Conservation (phyloP, 2,329 filamentous ascomycete species). For the Dactylonectria macrodidyma region DNA sequence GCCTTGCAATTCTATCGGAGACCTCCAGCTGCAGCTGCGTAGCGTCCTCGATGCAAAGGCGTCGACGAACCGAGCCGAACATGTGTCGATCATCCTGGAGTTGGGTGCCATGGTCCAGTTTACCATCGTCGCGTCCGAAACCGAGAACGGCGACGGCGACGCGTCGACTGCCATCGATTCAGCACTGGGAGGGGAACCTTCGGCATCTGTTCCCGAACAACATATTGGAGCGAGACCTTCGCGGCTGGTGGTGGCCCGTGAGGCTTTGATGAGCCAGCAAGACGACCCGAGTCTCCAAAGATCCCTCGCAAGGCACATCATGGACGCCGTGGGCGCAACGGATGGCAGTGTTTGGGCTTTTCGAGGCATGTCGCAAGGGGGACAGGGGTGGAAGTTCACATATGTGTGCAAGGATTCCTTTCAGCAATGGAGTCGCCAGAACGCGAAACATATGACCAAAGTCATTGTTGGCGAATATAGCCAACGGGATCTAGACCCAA, state of each 20-base stretch:
- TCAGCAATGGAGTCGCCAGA: conserved; percentile 65
- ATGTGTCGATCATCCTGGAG: conserved; percentile 63
- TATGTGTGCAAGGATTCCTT: conserved; percentile 69
- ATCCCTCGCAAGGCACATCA: conserved; percentile 65
- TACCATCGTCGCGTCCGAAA: conserved; percentile 55
- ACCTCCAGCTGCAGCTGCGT: conserved; percentile 63
- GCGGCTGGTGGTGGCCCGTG: conserved; percentile 60
- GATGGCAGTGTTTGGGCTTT: conserved; percentile 67
- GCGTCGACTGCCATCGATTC: conserved; percentile 53
- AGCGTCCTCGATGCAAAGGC: conserved; percentile 58
- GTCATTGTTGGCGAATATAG: conserved; percentile 65
- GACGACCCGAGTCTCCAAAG: conserved; percentile 65
- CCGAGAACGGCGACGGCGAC: conserved; percentile 55
- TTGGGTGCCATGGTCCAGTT: conserved; percentile 62
- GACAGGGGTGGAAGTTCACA: conserved; percentile 68
- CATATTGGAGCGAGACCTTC: conserved; percentile 43
- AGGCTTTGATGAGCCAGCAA: conserved; percentile 64
- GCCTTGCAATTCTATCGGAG: conserved; percentile 56
- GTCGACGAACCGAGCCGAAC: conserved; percentile 64
- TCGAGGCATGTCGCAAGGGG: conserved; percentile 59
- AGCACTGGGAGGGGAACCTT: conserved; percentile 48
- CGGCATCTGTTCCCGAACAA: conserved; percentile 31
- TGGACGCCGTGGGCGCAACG: conserved; percentile 57
- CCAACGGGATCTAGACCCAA: conserved; percentile 61
- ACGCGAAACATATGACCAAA: conserved; percentile 58